Evolutionary conservation across 2,329 filamentous ascomycete genomes (phyloP).

Genomic region (Biscogniauxia mediterranea): DNA sequence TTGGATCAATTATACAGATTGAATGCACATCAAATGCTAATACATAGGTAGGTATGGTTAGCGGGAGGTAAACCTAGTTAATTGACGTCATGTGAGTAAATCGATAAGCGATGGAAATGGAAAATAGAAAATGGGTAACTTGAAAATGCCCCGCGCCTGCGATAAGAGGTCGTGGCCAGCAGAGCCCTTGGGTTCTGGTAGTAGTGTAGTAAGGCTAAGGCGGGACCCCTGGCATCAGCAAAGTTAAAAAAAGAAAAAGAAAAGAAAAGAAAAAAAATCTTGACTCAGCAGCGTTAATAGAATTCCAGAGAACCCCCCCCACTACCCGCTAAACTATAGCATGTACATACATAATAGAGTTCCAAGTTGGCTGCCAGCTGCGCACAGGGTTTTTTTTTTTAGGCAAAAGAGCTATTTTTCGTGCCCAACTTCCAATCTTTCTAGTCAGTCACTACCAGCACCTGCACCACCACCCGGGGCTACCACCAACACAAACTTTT

Average conservation of each 20-base stretch:
- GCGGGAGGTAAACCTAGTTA: too few relatives aligned
- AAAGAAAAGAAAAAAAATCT: neutral
- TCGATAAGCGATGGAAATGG: neutral
- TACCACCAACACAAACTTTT: slow-evolving; percentile 2
- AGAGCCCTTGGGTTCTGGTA: neutral
- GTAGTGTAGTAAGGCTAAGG: too few relatives aligned
- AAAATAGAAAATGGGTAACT: neutral
- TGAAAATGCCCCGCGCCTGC: neutral
- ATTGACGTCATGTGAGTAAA: neutral
- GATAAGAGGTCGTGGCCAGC: too few relatives aligned
- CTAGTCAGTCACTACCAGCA: slow-evolving; percentile 6
- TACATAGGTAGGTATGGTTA: too few relatives aligned
- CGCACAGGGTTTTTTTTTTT: neutral
- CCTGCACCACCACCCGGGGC: neutral
- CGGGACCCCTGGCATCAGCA: neutral
- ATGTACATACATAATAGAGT: too few relatives aligned
- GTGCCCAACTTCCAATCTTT: neutral
- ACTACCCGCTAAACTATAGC: neutral
- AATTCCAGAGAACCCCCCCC: neutral
- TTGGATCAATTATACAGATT: too few relatives aligned
- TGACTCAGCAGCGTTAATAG: neutral
- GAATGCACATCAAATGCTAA: too few relatives aligned
- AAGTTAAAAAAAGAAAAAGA: too few relatives aligned
- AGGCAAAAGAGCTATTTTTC: slow-evolving; percentile 1
- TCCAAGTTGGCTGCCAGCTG: neutral